Conservation (phyloP, 2,329 filamentous ascomycete species). For the Alternaria triticina region DNA sequence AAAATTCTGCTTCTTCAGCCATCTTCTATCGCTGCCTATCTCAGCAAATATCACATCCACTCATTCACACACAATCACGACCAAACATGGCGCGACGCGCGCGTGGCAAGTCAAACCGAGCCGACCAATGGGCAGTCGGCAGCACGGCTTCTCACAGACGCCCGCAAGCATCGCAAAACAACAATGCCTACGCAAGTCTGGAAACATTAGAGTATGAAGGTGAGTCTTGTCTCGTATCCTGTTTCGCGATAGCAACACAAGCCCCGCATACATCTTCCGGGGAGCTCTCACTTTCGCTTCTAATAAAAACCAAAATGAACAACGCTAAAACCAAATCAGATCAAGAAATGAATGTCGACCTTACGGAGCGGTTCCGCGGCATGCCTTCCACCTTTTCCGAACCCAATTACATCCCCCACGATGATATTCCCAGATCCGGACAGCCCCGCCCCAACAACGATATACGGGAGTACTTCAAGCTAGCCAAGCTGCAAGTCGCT, state of each 20-base stretch:
- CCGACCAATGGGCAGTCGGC: constrained; percentile 2
- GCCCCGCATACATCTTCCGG: neutral
- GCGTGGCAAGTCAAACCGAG: constrained; percentile 1
- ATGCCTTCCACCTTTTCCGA: neutral
- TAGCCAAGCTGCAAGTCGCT: constrained; percentile 18
- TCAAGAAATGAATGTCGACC: constrained; percentile 24
- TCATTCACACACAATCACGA: neutral
- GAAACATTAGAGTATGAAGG: neutral
- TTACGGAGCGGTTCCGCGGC: constrained; percentile 21
- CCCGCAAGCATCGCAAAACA: neutral
- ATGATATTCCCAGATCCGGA: constrained; percentile 19
- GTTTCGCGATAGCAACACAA: neutral
- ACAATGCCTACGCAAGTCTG: constrained; percentile 19
- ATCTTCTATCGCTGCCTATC: neutral
- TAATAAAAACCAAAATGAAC: neutral
- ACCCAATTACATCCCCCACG: constrained; percentile 10
- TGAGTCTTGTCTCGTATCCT: constrained; percentile 7
- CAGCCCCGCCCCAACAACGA: constrained; percentile 27
- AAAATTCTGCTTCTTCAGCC: neutral
- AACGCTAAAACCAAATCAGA: constrained; percentile 15
- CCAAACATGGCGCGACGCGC: constrained; percentile 17
- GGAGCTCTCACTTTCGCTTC: neutral
- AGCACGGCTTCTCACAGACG: neutral
- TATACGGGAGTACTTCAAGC: constrained; percentile 35
- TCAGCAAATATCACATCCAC: neutral